Evolutionary conservation across 1,139 yeast genomes (phyloP).

Genomic region (Blastobotrys arbuscula): DNA sequence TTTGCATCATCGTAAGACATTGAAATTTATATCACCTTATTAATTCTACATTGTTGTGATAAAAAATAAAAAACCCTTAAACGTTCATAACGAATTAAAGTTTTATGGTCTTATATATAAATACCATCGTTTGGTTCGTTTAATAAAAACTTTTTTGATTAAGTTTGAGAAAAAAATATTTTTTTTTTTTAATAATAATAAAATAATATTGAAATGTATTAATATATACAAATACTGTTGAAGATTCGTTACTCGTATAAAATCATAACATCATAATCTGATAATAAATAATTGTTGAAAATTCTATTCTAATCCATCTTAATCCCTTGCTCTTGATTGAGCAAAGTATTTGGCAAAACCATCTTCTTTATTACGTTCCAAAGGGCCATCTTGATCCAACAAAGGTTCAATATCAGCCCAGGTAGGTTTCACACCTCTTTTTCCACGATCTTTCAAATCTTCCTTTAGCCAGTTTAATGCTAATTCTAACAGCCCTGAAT

Average conservation of each 20-base stretch:
- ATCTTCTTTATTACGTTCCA: slow-evolving; percentile 25
- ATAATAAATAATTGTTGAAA: slow-evolving; percentile 8
- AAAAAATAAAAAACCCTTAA: not conserved
- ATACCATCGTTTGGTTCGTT: not conserved
- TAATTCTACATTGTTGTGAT: not conserved
- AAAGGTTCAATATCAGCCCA: slow-evolving; percentile 27
- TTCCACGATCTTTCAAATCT: slow-evolving; percentile 46
- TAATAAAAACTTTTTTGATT: not conserved
- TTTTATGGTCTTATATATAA: too few species aligned
- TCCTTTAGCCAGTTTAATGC: slow-evolving; percentile 38
- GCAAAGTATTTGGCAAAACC: slow-evolving; percentile 30
- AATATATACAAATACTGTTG: slow-evolving; percentile 9
- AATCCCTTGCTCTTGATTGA: slow-evolving; percentile 26
- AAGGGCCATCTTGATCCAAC: slow-evolving; percentile 22
- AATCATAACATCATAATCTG: not conserved
- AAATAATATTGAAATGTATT: not conserved
- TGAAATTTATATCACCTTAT: not conserved
- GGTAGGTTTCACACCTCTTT: slow-evolving; percentile 20
- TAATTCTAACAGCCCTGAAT: slow-evolving; percentile 34
- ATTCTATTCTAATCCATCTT: not conserved
- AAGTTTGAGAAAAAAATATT: not conserved
- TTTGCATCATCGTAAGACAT: not conserved
- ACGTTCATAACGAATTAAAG: too few species aligned
- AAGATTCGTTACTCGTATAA: slow-evolving; percentile 2
- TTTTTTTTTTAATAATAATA: not conserved